These are phyloP conservation scores for Lyophyllum shimeji DNA, from an alignment of 768 basidiomycete genomes.

Conservation along the genomic window DNA sequence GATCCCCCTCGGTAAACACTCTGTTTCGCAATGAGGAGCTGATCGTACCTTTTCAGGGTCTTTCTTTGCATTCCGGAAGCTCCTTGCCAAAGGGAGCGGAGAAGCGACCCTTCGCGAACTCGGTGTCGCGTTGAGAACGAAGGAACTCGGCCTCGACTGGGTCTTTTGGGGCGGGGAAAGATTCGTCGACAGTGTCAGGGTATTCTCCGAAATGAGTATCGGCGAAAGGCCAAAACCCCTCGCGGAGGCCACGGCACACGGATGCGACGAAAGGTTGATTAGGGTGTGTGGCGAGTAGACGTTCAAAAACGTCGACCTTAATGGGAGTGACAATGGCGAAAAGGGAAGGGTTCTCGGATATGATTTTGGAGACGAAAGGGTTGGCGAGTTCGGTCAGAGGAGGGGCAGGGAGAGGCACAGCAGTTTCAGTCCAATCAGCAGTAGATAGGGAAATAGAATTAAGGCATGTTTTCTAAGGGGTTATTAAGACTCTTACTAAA, in stretches of 20 bases:
- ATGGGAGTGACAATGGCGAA: constrained; percentile 36
- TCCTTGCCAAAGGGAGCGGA: constrained; percentile 21
- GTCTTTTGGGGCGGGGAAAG: not conserved
- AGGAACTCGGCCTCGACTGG: constrained; percentile 19
- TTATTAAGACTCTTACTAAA: too few relatives aligned
- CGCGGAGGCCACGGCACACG: constrained; percentile 10
- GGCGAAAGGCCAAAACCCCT: constrained; percentile 41
- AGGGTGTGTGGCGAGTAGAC: constrained; percentile 31
- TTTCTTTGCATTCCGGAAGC: constrained; percentile 16
- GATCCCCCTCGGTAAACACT: not conserved
- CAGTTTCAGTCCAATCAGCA: constrained; percentile 20
- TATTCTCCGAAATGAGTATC: constrained; percentile 8
- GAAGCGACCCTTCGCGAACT: constrained; percentile 15
- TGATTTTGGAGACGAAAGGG: constrained; percentile 15
- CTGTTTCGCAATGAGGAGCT: not conserved
- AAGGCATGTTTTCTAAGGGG: too few relatives aligned
- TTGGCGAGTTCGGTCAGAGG: constrained; percentile 18
- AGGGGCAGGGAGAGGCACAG: constrained; percentile 14
- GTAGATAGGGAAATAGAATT: not conserved
- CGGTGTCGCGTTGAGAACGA: constrained; percentile 15
- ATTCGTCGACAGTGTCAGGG: constrained; percentile 16
- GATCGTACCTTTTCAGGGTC: constrained; percentile 21
- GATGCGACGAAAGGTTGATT: constrained; percentile 18
- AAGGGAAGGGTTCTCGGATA: constrained; percentile 20
- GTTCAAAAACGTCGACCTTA: constrained; percentile 14